Base-by-base conservation (phyloP, 306 rosid genomes). In the Vicia sativa region DNA sequence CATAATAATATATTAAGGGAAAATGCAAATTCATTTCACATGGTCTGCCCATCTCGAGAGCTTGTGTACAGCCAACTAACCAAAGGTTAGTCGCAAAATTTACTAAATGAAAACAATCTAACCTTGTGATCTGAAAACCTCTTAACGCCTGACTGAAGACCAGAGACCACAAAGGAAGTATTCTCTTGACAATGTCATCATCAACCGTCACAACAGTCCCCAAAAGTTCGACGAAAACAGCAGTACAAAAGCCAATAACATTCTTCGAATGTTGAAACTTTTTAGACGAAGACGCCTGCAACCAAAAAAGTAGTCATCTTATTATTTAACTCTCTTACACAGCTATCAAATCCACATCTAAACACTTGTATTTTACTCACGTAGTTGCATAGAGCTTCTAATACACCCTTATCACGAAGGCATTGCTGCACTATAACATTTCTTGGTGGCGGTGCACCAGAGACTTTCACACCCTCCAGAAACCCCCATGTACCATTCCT, bases 391-490 rank as follows among this genome's bases (percentile, higher is more conserved):
- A 93, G 56, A 67, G 63, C 85, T 44, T 88, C 91, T 75, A 93
- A 74, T 72, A 90, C 80, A 31, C 87, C 89, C 79, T 76, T 78
- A 77, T 93, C 98, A 18, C 91, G 80, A 9, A 85, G 35, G 64
- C 97, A 88, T 71, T 93, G 98, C 75, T 90, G 91, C 78, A 90
- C 95, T 75, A 90, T 80, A 78, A 90, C 91, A 44, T 43, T 83
- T 79, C 97, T 85, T 55, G 98, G 97, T 1, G 86, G 98, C 1
- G 95, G 85, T 38, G 98, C 96, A 76, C 98, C 98, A 9, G 96
- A 80, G 63, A 8, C 42, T 65, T 88, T 88, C 42, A 93, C 98
- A 39, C 85, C 96, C 15, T 88, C 85, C 31, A 90, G 80, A 83
- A 93, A 93, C 18, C 74, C 86, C 98, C 98, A 93, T 73, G 74